phyloP scores from a whole-genome alignment of 1,284 basidiomycete genomes.

The Apiotrichum porosum region DNA sequence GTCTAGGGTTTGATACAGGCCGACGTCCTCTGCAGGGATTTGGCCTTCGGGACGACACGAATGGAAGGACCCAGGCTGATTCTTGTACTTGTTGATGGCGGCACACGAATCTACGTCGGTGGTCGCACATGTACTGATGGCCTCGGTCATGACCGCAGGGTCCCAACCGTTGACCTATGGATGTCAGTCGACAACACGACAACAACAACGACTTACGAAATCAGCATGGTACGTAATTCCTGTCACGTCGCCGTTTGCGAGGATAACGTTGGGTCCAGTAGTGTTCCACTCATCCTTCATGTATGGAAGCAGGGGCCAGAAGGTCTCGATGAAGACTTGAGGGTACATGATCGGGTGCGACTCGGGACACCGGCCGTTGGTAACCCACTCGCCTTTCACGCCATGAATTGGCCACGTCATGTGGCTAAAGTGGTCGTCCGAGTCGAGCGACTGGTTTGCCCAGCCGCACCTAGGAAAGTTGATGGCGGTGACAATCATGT shows the following conservation, averaged over 20 bases:
- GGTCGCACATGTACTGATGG: no score
- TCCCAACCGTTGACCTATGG: constrained; percentile 48
- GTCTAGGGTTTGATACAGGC: constrained; percentile 4
- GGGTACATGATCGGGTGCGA: constrained; percentile 35
- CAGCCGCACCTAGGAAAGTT: constrained; percentile 50
- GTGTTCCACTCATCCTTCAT: constrained; percentile 1
- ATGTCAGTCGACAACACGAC: no score
- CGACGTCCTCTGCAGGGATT: constrained; percentile 15
- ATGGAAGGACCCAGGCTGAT: neutral
- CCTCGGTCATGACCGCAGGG: constrained; percentile 38
- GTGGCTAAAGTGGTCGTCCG: constrained; percentile 48
- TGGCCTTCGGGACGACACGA: constrained; percentile 9
- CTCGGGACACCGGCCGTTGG: constrained; percentile 38
- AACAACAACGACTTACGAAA: no score
- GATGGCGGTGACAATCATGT: constrained; percentile 14
- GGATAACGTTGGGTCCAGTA: constrained; percentile 4
- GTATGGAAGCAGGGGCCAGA: constrained; percentile 14
- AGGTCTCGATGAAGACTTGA: constrained; percentile 48
- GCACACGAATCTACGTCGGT: no score
- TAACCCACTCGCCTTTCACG: neutral
- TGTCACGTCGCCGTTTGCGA: constrained; percentile 46
- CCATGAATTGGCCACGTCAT: constrained; percentile 48
- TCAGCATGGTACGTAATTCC: constrained; percentile 48
- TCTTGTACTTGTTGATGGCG: neutral
- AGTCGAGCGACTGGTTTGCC: constrained; percentile 43